These are phyloP conservation scores for Lactifluus hygrophoroides DNA, from an alignment of 768 basidiomycete species.

Conservation along the genomic window DNA sequence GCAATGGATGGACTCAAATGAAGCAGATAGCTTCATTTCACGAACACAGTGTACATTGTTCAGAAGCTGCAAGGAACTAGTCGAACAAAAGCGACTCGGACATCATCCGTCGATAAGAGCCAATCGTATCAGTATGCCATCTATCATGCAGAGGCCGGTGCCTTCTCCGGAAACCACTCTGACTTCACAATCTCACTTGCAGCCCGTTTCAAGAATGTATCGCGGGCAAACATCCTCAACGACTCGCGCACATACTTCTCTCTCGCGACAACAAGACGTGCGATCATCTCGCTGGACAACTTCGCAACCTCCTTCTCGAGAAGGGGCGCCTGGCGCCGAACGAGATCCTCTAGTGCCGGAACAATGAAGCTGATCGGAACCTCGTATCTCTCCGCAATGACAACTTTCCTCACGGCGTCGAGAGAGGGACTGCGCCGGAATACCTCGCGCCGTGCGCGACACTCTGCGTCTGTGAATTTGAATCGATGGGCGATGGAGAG, in stretches of 20 bases:
- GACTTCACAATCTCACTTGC: neutral
- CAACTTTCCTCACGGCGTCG: neutral
- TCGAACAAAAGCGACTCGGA: neutral
- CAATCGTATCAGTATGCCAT: neutral
- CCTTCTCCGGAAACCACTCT: neutral
- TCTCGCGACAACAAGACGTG: neutral
- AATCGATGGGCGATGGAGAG: constrained; percentile 1
- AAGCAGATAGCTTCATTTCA: neutral
- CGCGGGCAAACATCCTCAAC: neutral
- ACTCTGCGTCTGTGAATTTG: constrained; percentile 2
- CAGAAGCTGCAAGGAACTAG: neutral
- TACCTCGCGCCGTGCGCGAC: constrained; percentile 5
- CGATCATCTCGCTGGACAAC: neutral
- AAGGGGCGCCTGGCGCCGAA: neutral
- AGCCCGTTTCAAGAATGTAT: neutral
- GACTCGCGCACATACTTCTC: neutral
- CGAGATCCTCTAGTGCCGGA: neutral
- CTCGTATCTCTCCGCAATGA: neutral
- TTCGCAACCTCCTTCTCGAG: neutral
- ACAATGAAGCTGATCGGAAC: neutral
- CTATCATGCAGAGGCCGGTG: neutral
- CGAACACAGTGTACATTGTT: neutral
- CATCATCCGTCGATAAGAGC: neutral
- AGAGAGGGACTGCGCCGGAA: neutral
- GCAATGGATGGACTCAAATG: neutral